Conservation (phyloP, 2,329 filamentous ascomycete genomes). For the Sclerotiophoma versabilis region DNA sequence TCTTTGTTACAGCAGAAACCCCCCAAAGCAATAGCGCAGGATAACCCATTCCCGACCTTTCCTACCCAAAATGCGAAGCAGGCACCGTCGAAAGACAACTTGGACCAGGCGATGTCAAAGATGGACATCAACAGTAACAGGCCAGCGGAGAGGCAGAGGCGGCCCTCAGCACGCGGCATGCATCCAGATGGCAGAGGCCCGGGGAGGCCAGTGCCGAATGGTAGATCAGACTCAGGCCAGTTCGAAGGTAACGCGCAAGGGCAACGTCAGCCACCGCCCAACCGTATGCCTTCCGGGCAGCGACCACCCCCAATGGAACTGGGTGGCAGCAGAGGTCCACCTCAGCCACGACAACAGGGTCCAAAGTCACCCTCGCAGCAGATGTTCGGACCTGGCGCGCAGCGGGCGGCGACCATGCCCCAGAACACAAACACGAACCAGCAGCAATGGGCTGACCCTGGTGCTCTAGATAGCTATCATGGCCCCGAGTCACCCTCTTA, state of each 20-base stretch:
- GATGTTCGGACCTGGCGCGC: conserved; percentile 38
- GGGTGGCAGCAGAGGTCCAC: conserved; percentile 22
- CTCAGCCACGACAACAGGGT: conserved; percentile 25
- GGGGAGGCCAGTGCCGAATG: conserved; percentile 28
- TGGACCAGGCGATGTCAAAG: conserved; percentile 46
- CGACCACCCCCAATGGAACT: conserved; percentile 35
- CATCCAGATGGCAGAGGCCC: conserved; percentile 33
- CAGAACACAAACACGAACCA: conserved; percentile 35
- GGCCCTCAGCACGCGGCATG: conserved; percentile 30
- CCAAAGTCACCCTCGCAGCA: conserved; percentile 40
- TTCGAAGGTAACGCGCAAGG: conserved; percentile 37
- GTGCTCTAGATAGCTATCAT: conserved; percentile 44
- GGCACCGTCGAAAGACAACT: conserved; percentile 22
- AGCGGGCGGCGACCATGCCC: conserved; percentile 50
- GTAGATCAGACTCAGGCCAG: conserved; percentile 46
- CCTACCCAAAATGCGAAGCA: conserved; percentile 40
- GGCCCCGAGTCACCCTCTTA: conserved; percentile 46
- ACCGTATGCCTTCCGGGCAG: conserved; percentile 35
- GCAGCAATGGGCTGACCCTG: conserved; percentile 46
- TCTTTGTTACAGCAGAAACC: conserved; percentile 37
- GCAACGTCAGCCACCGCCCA: conserved; percentile 37
- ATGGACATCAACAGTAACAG: conserved; percentile 41
- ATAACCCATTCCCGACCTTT: conserved; percentile 60
- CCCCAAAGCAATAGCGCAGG: conserved; percentile 43
- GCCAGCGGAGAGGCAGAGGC: conserved; percentile 25